These are phyloP conservation scores for Peribolospora baueri DNA, from an alignment of 768 basidiomycete species.

Conservation along the genomic window DNA sequence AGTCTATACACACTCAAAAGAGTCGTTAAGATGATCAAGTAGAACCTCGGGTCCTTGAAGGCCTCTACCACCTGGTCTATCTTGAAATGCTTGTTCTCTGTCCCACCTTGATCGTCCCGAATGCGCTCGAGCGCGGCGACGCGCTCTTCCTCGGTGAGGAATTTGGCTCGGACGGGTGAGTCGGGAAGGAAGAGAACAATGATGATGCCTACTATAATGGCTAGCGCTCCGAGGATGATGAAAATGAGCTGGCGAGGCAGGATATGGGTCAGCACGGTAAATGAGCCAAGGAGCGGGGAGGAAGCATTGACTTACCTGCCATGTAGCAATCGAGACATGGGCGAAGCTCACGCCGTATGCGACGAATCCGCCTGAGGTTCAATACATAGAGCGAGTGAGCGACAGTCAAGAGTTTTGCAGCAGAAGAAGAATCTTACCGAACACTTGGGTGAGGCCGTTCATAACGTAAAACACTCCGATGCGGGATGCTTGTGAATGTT, in stretches of 20 bases:
- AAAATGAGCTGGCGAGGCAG: constrained; percentile 21
- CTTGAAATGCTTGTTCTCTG: constrained; percentile 36
- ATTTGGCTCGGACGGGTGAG: constrained; percentile 35
- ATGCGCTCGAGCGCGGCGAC: constrained; percentile 41
- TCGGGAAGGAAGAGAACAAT: constrained; percentile 41
- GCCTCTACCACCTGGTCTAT: constrained; percentile 35
- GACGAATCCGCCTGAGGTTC: constrained; percentile 29
- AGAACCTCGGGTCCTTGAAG: constrained; percentile 33
- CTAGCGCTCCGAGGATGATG: constrained; percentile 34
- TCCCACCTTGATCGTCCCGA: constrained; percentile 38
- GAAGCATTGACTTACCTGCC: constrained; percentile 25
- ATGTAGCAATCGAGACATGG: constrained; percentile 30
- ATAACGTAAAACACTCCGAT: no score
- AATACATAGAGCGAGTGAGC: no score
- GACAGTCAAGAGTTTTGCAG: constrained; percentile 32
- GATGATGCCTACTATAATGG: constrained; percentile 32
- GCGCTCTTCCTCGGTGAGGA: constrained; percentile 35
- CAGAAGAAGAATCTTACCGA: neutral
- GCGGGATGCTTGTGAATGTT: no score
- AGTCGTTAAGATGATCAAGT: constrained; percentile 37
- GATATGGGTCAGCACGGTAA: neutral
- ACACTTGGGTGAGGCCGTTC: no score
- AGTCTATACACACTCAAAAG: constrained; percentile 28
- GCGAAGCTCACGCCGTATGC: constrained; percentile 36
- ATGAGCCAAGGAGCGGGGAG: neutral